Base-by-base conservation (phyloP, 495 filamentous ascomycete species). In the Xylaria palmicola region DNA sequence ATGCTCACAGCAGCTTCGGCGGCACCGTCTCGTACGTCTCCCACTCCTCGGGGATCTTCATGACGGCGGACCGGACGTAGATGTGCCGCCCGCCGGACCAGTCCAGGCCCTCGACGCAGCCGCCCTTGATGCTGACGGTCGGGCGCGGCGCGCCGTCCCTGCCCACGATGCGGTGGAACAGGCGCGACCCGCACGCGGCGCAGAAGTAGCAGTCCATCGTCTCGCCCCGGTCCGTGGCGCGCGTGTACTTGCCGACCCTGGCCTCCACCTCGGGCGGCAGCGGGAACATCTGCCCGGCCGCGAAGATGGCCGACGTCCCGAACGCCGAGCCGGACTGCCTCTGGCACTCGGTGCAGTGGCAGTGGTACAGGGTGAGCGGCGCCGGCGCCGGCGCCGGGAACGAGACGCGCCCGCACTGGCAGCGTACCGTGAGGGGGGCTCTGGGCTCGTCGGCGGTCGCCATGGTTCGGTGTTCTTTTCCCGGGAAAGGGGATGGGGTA, bases 301-400 rank as follows among this genome's bases (percentile, higher is more conserved):
- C 13, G 84, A 83, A 66, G 86, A 86, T 26, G 83, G 66, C 20
- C 65, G 73, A 1, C 62, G 62, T 3, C 72, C 67, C 27, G 73
- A 69, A 65, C 74, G 75, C 50, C 78, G 69, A 60, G 83, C 84
- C 8, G 78, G 80, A 15, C 81, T 83, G 34, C 85, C 83, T 62
- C 81, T 85, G 5, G 83, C 83, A 7, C 83, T 82, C 15, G 79
- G 72, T 20, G 81, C 81, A 68, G 86, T 83, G 68, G 81, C 81
- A 43, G 75, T 81, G 68, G 85, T 87, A 62, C 86, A 78, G 45
- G 75, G 79, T 74, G 85, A 88, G 71, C 87, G 85, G 68, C 85
- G 86, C 70, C 79, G 74, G 73, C 1, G 69, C 64, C 12, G 83
- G 76, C 7, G 80, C 79, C 10, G 69, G 63, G 64, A 87, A 84